Base-by-base conservation (phyloP, 1,284 basidiomycete genomes). In the Ganoderma sinense region DNA sequence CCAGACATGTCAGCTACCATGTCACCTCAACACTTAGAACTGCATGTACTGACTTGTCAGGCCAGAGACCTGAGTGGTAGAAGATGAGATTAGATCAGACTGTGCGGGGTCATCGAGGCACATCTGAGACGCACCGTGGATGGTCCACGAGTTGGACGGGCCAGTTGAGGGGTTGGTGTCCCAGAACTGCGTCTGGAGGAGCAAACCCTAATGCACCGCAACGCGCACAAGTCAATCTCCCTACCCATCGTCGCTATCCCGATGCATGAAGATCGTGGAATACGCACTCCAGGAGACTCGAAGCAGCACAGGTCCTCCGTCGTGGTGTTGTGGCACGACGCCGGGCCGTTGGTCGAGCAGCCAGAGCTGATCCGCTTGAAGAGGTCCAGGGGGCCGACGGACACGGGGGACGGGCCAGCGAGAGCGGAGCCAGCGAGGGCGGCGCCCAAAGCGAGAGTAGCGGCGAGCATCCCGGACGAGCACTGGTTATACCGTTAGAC, bases 141-240 rank as follows among this genome's bases (percentile, higher is more conserved):
- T 91, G 0, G 91, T 92, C 92, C 93, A 94, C 74, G 88, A 91
- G 76, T 91, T 75, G 11, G 75, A 77, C 23, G 93, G 91, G 2
- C 91, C 91, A 33, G 88, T 89, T 0, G 87, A 80, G 0, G 93
- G 90, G 66, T 87, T 51, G 4, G 78, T 78, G 68, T 80, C 77
- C 79, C 78, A 79, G 68, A 80, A 80, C 78, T 81, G 91, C 3
- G 89, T 89, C 76, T 91, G 89, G 68, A 91, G 75, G 43, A 93
- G 74, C 53, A 90, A 78, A 53, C 90, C 91, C 90, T 91, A 16
- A 70, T 41, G 26, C 11, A 29, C 11, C 26, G 48, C 11, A 33
- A 48, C 23, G 43, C 29, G 31, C 29, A 6, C 36, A 36, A 23
- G 45, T 60, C 56, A 70, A 56, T 29, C 48, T 33, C 40, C 14